Evolutionary conservation across 768 basidiomycete species (phyloP), one percentile per base, ranked within the genome.

Genomic region (Dentipellis sp.): DNA sequence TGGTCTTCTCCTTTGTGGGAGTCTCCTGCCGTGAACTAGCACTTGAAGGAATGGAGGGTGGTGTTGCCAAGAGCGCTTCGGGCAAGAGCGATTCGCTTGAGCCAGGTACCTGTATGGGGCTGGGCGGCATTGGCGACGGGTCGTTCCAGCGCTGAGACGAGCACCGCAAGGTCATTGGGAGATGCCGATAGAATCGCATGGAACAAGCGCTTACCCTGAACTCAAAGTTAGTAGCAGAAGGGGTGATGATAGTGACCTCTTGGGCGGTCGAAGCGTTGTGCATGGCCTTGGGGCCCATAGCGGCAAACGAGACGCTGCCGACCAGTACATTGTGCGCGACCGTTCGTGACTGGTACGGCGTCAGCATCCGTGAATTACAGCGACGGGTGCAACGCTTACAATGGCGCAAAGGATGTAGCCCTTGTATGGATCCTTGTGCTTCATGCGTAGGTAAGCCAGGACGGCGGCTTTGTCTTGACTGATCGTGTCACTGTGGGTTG

Each of bases 241-340:
- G 85, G 1, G 86, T 81, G 53, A 90, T 78, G 34, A 91, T 81
- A 17, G 81, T 81, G 59, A 91, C 81, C 70, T 91, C 88, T 68
- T 89, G 87, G 0, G 88, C 89, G 0, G 88, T 91, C 12, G 88
- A 88, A 14, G 85, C 86, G 63, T 84, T 89, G 64, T 90, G 86
- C 62, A 90, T 75, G 0, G 86, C 83, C 65, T 88, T 88, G 21
- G 81, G 80, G 8, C 84, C 83, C 9, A 86, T 83, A 47, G 79
- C 78, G 4, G 88, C 88, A 64, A 86, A 88, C 1, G 89, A 88
- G 35, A 91, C 83, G 59, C 85, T 86, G 38, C 88, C 88, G 34
- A 87, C 85, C 46, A 86, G 68, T 8, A 86, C 84, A 59, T 86
- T 85, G 64, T 86, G 82, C 48, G 82, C 83, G 22, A 88, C 83